Percentiles rank a stretch among this genome's conserved stretches.
phyloP scores from a whole-genome alignment of 1,139 yeast species.

The Kodamaea alishanica region DNA sequence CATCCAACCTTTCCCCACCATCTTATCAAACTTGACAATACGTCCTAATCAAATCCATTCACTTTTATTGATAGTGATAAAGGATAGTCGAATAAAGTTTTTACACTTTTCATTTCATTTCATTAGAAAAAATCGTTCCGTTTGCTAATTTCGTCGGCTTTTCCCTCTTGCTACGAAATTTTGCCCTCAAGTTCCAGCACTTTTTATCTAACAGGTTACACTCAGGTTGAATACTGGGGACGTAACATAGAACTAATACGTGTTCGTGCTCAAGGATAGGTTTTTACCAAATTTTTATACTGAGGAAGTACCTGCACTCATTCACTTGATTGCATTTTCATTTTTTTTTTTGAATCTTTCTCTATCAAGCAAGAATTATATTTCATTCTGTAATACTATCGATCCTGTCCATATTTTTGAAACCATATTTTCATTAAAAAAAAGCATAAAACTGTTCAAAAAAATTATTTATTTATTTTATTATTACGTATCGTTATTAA shows the following conservation, averaged over 20 bases:
- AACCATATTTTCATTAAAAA: slow-evolving; percentile 6
- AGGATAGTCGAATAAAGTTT: no score
- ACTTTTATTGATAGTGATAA: no score
- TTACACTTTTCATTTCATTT: no score
- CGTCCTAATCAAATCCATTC: no score
- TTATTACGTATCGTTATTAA: slow-evolving; percentile 3
- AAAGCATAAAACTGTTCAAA: slow-evolving; percentile 5
- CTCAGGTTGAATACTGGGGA: no score
- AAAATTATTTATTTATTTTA: neutral
- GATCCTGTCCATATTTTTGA: neutral
- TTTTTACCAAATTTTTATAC: slow-evolving; percentile 9
- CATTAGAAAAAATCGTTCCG: no score
- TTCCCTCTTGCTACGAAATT: no score
- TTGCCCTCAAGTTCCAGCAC: no score
- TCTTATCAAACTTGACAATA: neutral
- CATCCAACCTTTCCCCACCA: slow-evolving; percentile 9
- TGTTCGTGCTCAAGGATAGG: slow-evolving; percentile 7
- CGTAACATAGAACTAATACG: neutral
- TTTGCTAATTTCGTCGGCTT: no score
- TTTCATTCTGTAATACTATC: no score
- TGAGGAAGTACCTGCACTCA: slow-evolving; percentile 19
- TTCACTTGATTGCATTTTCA: slow-evolving; percentile 22
- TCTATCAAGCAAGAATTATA: neutral
- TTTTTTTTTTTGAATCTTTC: slow-evolving; percentile 3
- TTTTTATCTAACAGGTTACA: no score